Conservation (phyloP, 306 rosid species). For the Corylus heterophylla region DNA sequence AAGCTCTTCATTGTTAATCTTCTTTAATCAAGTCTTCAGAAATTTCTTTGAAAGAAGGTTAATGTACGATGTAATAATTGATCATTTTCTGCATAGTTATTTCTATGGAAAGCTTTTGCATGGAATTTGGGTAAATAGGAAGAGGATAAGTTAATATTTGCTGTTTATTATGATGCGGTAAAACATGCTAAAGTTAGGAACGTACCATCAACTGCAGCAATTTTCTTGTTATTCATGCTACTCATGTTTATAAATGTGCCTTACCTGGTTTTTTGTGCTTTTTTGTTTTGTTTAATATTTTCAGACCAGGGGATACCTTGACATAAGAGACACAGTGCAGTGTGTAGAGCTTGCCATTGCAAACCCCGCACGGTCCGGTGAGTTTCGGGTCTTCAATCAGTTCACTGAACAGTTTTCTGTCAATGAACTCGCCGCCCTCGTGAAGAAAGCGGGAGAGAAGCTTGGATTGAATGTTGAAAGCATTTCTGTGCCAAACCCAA, state of each 20-base stretch:
- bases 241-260: not conserved
- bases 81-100: not conserved
- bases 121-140: not conserved
- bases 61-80: not conserved
- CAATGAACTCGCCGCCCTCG: conserved; percentile 76
- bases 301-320: conserved; percentile 95
- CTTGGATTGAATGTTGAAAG: conserved; percentile 76
- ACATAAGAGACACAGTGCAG: conserved; percentile 95
- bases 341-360: conserved; percentile 95
- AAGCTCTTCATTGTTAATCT: not conserved
- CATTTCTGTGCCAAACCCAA: conserved; percentile 84
- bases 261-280: not conserved
- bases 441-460: conserved; percentile 80
- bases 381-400: conserved; percentile 91
- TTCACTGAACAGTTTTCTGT: conserved; percentile 93
- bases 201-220: not conserved
- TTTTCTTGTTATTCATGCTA: not conserved
- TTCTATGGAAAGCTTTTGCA: not conserved
- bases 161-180: not conserved
- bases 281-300: conserved; percentile 1
- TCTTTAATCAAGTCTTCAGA: not conserved
- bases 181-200: not conserved
- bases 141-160: not conserved
- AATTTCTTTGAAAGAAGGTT: not conserved
- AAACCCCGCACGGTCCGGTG: conserved; percentile 82